Base-by-base conservation (phyloP, 78 protist genomes). In the Dictyostelium citrinum region DNA sequence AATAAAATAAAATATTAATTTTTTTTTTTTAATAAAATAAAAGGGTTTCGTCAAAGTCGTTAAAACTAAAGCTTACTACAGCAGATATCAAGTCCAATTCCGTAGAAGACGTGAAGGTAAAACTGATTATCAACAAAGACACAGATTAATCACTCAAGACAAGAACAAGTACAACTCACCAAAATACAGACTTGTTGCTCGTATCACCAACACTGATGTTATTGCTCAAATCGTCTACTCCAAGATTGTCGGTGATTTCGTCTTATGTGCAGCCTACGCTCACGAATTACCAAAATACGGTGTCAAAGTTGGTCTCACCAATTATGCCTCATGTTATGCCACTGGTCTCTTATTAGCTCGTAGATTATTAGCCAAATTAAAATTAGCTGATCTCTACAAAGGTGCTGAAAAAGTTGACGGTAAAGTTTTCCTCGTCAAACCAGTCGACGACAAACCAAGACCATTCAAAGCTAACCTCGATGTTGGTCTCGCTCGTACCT, bases 81-180 rank as follows among this genome's bases (percentile, higher is more conserved):
- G 95, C 97, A 97, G 99, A 80, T 99, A 29, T 96, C 99, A 97
- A 95, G 97, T 96, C 90, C 95, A 98, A 96, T 99, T 83, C 99
- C 96, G 99, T 58, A 85, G 99, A 31, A 95, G 99, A 71, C 27
- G 71, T 24, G 71, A 61, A 61, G 99, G 99, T 46, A 98, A 98
- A 97, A 99, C 99, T 70, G 99, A 99, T 95, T 99, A 98, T 98
- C 96, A 81, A 60, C 99, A 98, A 81, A 98, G 99, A 95, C 55
- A 90, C 41, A 72, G 97, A 29, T 96, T 99, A 7, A 83, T 99
- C 84, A 20, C 71, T 49, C 99, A 98, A 95, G 99, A 95, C 91
- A 98, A 98, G 97, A 98, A 96, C 99, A 99, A 98, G 97, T 98
- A 96, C 98, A 88, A 91, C 97, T 33, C 99, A 74, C 99, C 99